Evolutionary conservation across 2,329 filamentous ascomycete species (phyloP).

Genomic region (Chrysoporthe austroafricana): DNA sequence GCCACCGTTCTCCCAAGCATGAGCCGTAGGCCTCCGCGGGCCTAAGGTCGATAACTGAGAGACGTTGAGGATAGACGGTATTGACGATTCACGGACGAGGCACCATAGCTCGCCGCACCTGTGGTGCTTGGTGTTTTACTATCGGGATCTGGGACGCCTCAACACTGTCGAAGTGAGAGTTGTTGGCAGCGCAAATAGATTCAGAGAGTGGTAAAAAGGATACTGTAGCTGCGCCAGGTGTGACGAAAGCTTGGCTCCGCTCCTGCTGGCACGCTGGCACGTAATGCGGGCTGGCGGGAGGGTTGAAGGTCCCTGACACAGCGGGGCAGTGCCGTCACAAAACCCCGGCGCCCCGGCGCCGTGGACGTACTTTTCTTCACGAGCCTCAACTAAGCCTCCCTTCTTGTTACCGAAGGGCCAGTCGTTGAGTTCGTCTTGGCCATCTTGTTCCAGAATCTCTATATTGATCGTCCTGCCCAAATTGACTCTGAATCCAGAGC

Average conservation of each 20-base stretch:
- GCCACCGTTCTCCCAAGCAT: background rate
- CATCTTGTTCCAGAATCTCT: background rate
- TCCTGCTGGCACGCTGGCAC: too few species aligned
- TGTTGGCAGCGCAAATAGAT: background rate
- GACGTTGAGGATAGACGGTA: background rate
- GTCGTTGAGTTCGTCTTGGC: background rate
- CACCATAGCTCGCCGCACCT: constrained; percentile 7
- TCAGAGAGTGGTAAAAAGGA: background rate
- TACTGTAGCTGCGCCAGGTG: background rate
- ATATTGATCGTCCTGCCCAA: too few species aligned
- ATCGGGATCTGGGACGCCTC: background rate
- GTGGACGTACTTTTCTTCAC: too few species aligned
- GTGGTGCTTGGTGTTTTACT: background rate
- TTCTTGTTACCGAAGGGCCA: background rate
- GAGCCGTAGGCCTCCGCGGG: background rate
- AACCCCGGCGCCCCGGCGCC: background rate
- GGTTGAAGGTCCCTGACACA: background rate
- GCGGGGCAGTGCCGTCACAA: constrained; percentile 10
- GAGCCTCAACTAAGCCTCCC: too few species aligned
- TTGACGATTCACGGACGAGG: background rate
- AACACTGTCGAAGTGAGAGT: background rate
- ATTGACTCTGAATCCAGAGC: background rate
- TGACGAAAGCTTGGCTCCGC: constrained; percentile 3
- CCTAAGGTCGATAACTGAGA: background rate
- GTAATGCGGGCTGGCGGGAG: background rate